Evolutionary conservation across 2,329 filamentous ascomycete genomes (phyloP), one percentile per base, ranked within the genome.

Genomic region (Fusarium sublunatum): DNA sequence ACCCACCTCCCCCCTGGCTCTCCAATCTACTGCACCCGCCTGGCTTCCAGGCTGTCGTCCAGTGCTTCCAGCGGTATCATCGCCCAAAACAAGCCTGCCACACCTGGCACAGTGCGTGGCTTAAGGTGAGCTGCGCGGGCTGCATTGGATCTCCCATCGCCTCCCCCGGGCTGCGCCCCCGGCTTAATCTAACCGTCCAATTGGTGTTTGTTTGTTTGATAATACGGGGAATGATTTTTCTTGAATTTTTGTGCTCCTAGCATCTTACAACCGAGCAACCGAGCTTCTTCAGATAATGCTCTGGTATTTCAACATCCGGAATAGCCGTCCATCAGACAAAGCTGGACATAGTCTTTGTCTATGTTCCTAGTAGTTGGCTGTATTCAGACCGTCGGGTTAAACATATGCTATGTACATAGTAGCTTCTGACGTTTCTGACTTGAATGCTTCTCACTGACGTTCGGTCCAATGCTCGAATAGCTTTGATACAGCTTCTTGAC

Each of bases 141-240:
- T 65, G 62, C 57, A 53, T 61, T 65, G 48, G 56, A 64, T 68
- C 61, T 61, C 35, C 49, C 50, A 46, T 70, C 53, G 58, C 64
- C 52, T 53, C 39, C 64, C 51, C 61, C 65, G 62, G 55, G 52
- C 65, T 53, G 53, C 48, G 12, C 57, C 62, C 62, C 62, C 58
- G 58, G 36, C 38, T 55, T 42, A 59, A 57, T 47, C 48, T 60
- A 45, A 46, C 62, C 42, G 54, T 66, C 62, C 62, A 69, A 68
- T 61, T 65, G 56, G 54, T 54, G 47, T 56, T 43, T 65, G 42
- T 55, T 48, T 48, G 48, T 58, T 48, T 47, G 38, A 53, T 12
- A 29, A 22, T 40, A 56, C 31, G 50, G 60, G 50, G 57, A 65
- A 32, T 38, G 45, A 11, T 46, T 34, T 49, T 58, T 15, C 34